Evolutionary conservation across 2,329 filamentous ascomycete genomes (phyloP).

Genomic region (Sclerotinia borealis): DNA sequence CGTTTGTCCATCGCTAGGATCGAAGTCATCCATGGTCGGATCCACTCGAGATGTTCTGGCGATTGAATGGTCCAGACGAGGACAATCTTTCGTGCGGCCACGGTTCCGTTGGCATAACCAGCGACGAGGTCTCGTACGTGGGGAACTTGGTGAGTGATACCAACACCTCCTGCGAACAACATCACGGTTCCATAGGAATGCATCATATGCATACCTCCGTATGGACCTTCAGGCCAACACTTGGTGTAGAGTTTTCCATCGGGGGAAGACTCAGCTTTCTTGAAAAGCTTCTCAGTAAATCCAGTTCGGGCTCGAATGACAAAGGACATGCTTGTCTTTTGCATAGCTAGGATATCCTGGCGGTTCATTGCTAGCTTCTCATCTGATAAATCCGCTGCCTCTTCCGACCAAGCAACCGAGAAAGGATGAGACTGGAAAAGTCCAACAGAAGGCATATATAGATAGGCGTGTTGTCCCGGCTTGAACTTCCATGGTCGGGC

Average conservation of each 20-base stretch:
- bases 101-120: constrained; percentile 62
- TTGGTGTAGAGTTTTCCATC: constrained; percentile 56
- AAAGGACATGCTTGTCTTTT: constrained; percentile 62
- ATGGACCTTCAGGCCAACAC: constrained; percentile 70
- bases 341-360: constrained; percentile 52
- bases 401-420: constrained; percentile 72
- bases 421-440: constrained; percentile 74
- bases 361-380: constrained; percentile 55
- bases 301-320: constrained; percentile 69
- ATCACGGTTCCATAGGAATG: constrained; percentile 73
- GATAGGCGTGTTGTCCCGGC: constrained; percentile 72
- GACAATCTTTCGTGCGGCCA: constrained; percentile 64
- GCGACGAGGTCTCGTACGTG: constrained; percentile 67
- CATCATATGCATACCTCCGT: constrained; percentile 65
- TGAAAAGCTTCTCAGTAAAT: constrained; percentile 64
- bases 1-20: constrained; percentile 70
- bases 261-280: constrained; percentile 56
- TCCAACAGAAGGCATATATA: constrained; percentile 69
- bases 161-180: constrained; percentile 74
- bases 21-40: constrained; percentile 76
- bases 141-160: constrained; percentile 73
- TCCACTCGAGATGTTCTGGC: constrained; percentile 78
- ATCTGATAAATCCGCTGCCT: constrained; percentile 44
- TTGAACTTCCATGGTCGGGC: constrained; percentile 70
- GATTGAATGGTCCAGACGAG: constrained; percentile 76